A percentile compares a stretch with the other conserved stretches of the same genome.
Conservation (phyloP, 208 protist species). For the Acanthamoeba lugdunensis region DNA sequence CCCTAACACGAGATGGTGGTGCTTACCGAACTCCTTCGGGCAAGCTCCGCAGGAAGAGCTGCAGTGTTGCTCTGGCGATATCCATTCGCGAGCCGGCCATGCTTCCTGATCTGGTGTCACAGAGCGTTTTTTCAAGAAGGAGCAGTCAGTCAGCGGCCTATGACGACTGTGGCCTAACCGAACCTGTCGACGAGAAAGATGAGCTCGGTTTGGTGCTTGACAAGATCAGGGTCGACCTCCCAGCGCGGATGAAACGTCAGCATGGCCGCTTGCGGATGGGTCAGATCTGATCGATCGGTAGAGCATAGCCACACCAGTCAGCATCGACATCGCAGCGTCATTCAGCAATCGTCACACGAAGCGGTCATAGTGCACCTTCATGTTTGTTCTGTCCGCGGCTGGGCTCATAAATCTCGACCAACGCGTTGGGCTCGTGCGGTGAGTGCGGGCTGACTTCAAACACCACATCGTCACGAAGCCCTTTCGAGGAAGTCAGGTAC, state of each 20-base stretch:
- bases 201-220: background rate
- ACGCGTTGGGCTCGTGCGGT: background rate
- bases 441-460: background rate
- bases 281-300: background rate
- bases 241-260: background rate
- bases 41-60: conserved; percentile 78
- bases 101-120: conserved; percentile 70
- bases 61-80: conserved; percentile 71
- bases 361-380: background rate
- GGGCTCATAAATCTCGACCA: background rate
- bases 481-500: background rate
- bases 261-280: background rate
- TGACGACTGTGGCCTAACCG: no score
- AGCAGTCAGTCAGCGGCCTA: no score
- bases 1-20: no score
- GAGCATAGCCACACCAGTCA: background rate
- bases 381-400: background rate
- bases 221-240: conserved; percentile 5
- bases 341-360: no score
- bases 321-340: background rate
- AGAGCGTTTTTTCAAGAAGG: background rate
- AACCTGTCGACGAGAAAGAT: conserved; percentile 13
- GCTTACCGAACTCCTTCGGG: conserved; percentile 53
- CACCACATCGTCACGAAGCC: background rate
- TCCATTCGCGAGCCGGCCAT: conserved; percentile 77